A percentile compares a stretch with the other conserved stretches of the same genome.
Conservation (phyloP, 2,329 filamentous ascomycete genomes). For the Stagonosporopsis rhizophila region DNA sequence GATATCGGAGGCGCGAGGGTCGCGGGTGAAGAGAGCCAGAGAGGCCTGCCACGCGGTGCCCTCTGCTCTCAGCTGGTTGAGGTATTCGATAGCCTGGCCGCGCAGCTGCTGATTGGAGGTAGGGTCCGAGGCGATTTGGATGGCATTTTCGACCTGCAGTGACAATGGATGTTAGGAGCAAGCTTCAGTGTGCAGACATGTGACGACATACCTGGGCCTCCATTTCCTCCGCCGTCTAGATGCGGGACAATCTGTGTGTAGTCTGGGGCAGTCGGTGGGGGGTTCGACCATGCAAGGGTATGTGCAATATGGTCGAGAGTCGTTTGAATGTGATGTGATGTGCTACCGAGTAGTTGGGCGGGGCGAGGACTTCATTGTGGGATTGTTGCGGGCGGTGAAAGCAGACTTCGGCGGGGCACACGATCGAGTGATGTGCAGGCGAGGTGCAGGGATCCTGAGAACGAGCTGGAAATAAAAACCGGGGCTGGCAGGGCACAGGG, state of each 20-base stretch:
- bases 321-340: constrained; percentile 22
- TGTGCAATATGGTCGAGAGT: constrained; percentile 29
- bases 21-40: constrained; percentile 81
- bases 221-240: constrained; percentile 46
- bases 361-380: constrained; percentile 43
- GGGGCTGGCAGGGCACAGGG: constrained; percentile 6
- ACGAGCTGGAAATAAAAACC: constrained; percentile 9
- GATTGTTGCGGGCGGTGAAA: constrained; percentile 47
- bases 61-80: constrained; percentile 78
- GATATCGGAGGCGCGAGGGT: constrained; percentile 78
- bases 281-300: constrained; percentile 24
- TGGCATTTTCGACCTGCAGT: constrained; percentile 85
- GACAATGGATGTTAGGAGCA: constrained; percentile 1
- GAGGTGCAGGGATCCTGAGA: constrained; percentile 23
- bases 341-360: constrained; percentile 48
- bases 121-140: constrained; percentile 90
- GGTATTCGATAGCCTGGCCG: constrained; percentile 86
- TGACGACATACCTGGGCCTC: constrained; percentile 45
- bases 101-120: constrained; percentile 72
- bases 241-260: constrained; percentile 24
- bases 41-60: constrained; percentile 90
- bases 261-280: constrained; percentile 27
- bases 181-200: constrained; percentile 1
- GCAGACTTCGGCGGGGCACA: constrained; percentile 39
- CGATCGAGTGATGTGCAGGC: constrained; percentile 33